These are phyloP conservation scores for Plantago rigida DNA, from an alignment of 305 asterid species.

Conservation along the genomic window DNA sequence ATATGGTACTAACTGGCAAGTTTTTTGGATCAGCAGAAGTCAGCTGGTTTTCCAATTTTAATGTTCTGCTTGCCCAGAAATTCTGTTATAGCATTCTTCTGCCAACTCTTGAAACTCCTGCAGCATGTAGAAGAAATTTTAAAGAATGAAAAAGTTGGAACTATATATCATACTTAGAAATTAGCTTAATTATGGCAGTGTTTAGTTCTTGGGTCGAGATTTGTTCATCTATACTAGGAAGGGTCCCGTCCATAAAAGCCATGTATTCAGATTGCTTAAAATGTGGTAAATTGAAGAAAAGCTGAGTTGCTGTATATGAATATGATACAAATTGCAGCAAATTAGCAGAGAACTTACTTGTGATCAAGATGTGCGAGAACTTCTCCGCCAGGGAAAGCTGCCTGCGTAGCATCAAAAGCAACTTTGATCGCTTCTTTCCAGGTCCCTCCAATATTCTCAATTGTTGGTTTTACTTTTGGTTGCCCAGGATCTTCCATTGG, in stretches of 20 bases:
- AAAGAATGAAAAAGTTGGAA: no score
- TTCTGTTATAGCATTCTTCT: conserved; percentile 65
- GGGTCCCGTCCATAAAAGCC: no score
- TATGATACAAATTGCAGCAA: no score
- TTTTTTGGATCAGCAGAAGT: conserved; percentile 38
- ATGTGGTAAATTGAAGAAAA: no score
- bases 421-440: conserved; percentile 82
- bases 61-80: conserved; percentile 47
- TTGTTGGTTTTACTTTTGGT: conserved; percentile 35
- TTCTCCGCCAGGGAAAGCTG: conserved; percentile 84
- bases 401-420: conserved; percentile 63
- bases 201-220: not conserved
- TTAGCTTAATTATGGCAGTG: not conserved
- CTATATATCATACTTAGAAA: no score
- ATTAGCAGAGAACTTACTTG: conserved; percentile 42
- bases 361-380: conserved; percentile 91
- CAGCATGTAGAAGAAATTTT: conserved; percentile 17
- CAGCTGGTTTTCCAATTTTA: conserved; percentile 76
- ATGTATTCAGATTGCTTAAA: not conserved
- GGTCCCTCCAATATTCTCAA: conserved; percentile 59
- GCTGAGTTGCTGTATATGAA: no score
- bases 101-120: conserved; percentile 98
- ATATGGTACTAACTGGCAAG: no score
- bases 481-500: conserved; percentile 92
- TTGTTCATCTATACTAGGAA: no score